Conservation (phyloP, 495 filamentous ascomycete genomes). For the Penicillium psychrofluorescens region DNA sequence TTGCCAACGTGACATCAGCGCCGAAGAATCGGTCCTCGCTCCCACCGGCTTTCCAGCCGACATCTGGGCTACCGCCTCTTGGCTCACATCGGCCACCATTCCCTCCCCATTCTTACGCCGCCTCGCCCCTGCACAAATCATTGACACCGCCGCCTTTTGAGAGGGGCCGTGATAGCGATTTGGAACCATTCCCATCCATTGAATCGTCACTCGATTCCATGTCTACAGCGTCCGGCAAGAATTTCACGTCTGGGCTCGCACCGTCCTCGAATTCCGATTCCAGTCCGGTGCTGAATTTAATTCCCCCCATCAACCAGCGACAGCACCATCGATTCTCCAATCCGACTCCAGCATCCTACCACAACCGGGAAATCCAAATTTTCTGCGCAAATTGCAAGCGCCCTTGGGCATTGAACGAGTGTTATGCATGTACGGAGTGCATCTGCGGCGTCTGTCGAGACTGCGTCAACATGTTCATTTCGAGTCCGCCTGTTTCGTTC, state of each 20-base stretch:
- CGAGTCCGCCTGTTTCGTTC: conserved; percentile 34
- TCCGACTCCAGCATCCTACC: conserved; percentile 36
- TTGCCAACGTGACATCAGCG: conserved; percentile 36
- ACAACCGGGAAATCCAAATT: conserved; percentile 61
- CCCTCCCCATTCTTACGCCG: conserved; percentile 69
- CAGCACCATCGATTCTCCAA: conserved; percentile 44
- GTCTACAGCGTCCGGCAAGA: conserved; percentile 44
- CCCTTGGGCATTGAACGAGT: conserved; percentile 64
- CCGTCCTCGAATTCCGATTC: conserved; percentile 41
- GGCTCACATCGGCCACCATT: conserved; percentile 37
- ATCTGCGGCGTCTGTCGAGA: conserved; percentile 85
- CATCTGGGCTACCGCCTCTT: conserved; percentile 25
- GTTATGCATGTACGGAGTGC: conserved; percentile 89
- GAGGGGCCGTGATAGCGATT: conserved; percentile 44
- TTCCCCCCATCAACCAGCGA: conserved; percentile 32
- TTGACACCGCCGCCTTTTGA: conserved; percentile 74
- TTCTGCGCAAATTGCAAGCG: conserved; percentile 81
- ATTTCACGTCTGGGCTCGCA: conserved; percentile 55
- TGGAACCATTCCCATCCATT: conserved; percentile 78
- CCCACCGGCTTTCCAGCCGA: conserved; percentile 53
- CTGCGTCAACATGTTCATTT: conserved; percentile 73
- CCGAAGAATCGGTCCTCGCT: conserved; percentile 66
- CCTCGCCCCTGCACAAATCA: conserved; percentile 78
- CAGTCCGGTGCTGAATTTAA: conserved; percentile 39
- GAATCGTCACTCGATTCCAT: conserved; percentile 59